Evolutionary conservation across 176 grass and related monocot genomes (phyloP).

Genomic region (Guadua angustifolia): DNA sequence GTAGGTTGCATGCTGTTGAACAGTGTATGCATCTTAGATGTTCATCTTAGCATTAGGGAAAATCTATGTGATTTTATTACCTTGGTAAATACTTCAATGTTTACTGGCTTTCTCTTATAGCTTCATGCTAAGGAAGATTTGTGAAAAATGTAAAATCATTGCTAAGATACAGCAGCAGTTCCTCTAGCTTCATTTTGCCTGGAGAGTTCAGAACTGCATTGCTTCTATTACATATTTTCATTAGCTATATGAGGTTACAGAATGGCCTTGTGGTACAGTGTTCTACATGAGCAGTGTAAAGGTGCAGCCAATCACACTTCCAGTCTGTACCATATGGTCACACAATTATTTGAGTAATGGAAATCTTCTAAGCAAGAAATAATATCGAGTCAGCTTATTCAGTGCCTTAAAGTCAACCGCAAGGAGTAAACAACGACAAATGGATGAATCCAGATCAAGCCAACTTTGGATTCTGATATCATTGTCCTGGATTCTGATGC

Average conservation of each 20-base stretch:
- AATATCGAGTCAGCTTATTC: background rate
- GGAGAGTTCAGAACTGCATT: background rate
- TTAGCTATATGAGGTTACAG: background rate
- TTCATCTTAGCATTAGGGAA: background rate
- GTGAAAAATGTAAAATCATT: background rate
- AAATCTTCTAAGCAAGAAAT: background rate
- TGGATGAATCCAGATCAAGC: constrained; percentile 22
- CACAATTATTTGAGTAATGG: constrained; percentile 3
- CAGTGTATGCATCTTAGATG: background rate
- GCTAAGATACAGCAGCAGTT: background rate
- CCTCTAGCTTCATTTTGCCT: background rate
- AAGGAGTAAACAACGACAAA: constrained; percentile 6
- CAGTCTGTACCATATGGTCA: background rate
- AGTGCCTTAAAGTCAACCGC: background rate
- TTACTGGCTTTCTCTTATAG: background rate
- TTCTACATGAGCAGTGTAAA: background rate
- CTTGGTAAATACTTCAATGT: background rate
- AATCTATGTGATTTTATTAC: background rate
- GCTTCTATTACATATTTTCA: background rate
- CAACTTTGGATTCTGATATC: constrained; percentile 22
- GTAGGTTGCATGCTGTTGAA: background rate
- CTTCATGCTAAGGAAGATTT: background rate
- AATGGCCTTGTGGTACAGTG: background rate
- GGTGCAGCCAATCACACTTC: background rate
- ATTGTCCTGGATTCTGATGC: background rate